Evolutionary conservation across 2,329 filamentous ascomycete genomes (phyloP), one percentile per base, ranked within the genome.

Genomic region (Xylaria sp.): DNA sequence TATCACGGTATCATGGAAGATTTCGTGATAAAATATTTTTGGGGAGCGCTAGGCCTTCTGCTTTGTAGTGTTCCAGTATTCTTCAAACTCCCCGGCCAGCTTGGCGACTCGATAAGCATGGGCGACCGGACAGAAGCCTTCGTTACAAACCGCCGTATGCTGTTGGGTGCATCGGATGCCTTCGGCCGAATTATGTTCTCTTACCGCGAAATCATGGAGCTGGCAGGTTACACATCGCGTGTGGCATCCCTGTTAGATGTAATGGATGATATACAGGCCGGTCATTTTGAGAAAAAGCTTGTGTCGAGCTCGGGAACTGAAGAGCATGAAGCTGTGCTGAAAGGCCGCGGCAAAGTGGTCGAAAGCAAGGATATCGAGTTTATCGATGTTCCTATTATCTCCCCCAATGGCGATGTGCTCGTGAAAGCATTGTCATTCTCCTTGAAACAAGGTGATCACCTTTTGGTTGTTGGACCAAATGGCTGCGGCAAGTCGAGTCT

Each of bases 1-100:
- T 98, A 98, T 80, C 95, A 99, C 79, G 95, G 94, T n/a, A 91
- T 99, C 77, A 98, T 98, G 95, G 96, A 99, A 80, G 96, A 99
- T 80, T 99, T 98, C 81, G 94, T 98, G 67, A 97, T 99, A 82
- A 99, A 99, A 81, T 99, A 99, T 80, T 96, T 98, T 82, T 99
- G 96, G 96, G 96, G 96, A 49, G 95, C 96, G 1, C 81, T 99
- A 52, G 96, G 96, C 1, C 86, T 99, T 72, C 81, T 97, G 72
- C 89, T 99, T 10, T 99, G 96, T 84, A 97, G 94, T 80, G 90
- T 97, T 0, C 96, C 96, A 0, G 95, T 98, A 1, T 99, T 99
- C 80, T 92, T 99, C 85, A 95, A 95, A 80, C 87, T 98, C 20
- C 94, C 94, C 0, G 92, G 92, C 1, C 86, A 90, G 72, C 78